A percentile compares a stretch with the other conserved stretches of the same genome.
These are phyloP conservation scores for Suhomyces pyralidae DNA, from an alignment of 805 yeast species.

Conservation along the genomic window DNA sequence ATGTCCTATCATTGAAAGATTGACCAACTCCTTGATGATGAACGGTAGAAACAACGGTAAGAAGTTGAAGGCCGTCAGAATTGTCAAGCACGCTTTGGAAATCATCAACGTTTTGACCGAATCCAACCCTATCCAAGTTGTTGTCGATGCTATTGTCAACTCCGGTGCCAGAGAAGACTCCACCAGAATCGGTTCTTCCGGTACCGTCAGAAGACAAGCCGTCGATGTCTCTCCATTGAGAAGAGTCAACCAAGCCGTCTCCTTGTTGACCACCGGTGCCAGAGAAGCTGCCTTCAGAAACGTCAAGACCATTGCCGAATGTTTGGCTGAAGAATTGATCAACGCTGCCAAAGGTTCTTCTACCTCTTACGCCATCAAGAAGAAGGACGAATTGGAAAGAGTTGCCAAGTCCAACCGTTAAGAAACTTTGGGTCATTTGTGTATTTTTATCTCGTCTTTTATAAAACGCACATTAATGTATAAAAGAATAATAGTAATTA, in stretches of 20 bases:
- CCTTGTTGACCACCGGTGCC: slow-evolving; percentile 98
- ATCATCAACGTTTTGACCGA: slow-evolving; percentile 96
- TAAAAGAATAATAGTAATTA: slow-evolving; percentile 6
- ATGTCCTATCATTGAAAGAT: slow-evolving; percentile 98
- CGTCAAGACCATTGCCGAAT: slow-evolving; percentile 99
- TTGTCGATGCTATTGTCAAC: slow-evolving; percentile 99
- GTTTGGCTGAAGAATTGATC: slow-evolving; percentile 99
- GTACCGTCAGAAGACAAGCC: slow-evolving; percentile 99
- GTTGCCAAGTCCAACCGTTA: slow-evolving; percentile 99
- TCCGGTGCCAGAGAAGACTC: slow-evolving; percentile 99
- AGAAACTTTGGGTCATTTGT: slow-evolving; percentile 27
- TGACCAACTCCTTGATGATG: slow-evolving; percentile 99
- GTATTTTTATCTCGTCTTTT: slow-evolving; percentile 24
- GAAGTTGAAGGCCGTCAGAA: slow-evolving; percentile 99
- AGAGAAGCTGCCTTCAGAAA: slow-evolving; percentile 99
- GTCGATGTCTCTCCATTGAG: slow-evolving; percentile 99
- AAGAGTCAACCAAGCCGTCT: slow-evolving; percentile 99
- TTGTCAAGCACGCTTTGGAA: slow-evolving; percentile 98
- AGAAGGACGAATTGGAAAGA: slow-evolving; percentile 99
- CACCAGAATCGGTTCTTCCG: slow-evolving; percentile 99
- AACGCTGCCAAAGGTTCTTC: slow-evolving; percentile 99
- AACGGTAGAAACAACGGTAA: slow-evolving; percentile 99
- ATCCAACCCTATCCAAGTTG: slow-evolving; percentile 98
- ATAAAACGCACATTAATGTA: slow-evolving; percentile 13
- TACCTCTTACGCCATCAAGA: slow-evolving; percentile 99